A percentile compares a stretch with the other conserved stretches of the same genome.
Conservation (phyloP, 768 basidiomycete genomes). For the Calocera viscosa region DNA sequence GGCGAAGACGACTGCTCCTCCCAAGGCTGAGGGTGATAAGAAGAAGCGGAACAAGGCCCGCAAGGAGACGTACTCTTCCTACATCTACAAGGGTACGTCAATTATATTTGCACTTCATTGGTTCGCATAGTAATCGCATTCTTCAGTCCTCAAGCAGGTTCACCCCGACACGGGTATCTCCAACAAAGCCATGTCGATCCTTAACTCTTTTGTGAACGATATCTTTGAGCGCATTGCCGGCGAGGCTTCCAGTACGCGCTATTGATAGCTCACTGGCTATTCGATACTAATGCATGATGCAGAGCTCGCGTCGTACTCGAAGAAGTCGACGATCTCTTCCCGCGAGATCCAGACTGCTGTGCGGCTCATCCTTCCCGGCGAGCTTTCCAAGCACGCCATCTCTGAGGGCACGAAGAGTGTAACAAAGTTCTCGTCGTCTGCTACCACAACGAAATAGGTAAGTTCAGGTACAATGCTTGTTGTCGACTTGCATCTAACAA, state of each 20-base stretch:
- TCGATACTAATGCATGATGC: conserved; percentile 7
- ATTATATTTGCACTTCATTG: conserved; percentile 15
- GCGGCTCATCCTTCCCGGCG: conserved; percentile 89
- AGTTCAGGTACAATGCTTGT: neutral
- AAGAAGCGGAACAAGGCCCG: conserved; percentile 79
- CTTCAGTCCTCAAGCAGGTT: conserved; percentile 81
- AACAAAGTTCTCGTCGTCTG: conserved; percentile 39
- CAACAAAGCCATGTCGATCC: conserved; percentile 88
- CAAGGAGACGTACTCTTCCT: conserved; percentile 88
- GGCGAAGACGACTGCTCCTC: conserved; percentile 35
- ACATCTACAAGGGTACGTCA: conserved; percentile 78
- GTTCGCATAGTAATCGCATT: neutral
- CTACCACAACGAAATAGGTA: conserved; percentile 16
- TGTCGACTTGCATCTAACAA: neutral
- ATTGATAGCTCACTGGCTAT: neutral
- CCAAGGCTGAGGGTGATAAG: conserved; percentile 52
- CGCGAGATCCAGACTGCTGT: conserved; percentile 97
- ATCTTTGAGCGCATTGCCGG: conserved; percentile 88
- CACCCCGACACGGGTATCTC: conserved; percentile 99
- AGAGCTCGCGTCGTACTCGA: conserved; percentile 96
- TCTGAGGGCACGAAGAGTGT: conserved; percentile 81
- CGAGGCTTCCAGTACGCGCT: conserved; percentile 64
- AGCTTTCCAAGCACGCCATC: conserved; percentile 96
- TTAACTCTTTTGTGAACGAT: conserved; percentile 87
- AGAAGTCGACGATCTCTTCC: conserved; percentile 97